Base-by-base conservation (phyloP, 192 early-diverging fungal genomes). In the Umbelopsis sp. region DNA sequence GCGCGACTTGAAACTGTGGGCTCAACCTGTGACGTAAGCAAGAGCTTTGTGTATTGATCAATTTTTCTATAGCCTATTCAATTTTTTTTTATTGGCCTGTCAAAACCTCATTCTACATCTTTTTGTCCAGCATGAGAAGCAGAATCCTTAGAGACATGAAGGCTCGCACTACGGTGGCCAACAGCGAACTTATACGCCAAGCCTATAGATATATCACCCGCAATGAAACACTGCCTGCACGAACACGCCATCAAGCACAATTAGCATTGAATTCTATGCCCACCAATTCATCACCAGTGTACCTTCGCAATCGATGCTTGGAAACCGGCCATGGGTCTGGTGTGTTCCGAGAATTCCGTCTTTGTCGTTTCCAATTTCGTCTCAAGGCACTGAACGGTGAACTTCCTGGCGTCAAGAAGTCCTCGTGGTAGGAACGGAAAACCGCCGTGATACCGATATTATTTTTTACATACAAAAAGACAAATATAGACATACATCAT, bases 291-390 rank as follows among this genome's bases (percentile, higher is more conserved):
- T 80, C 85, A 23, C 85, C 89, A 45, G 72, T 88, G 12, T 84
- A 80, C 33, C 89, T 94, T 67, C 86, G 85, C 35, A 94, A 91
- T 79, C 81, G 92, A 6, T 94, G 92, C 69, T 75, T 90, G 23
- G 85, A 88, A 27, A 91, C 92, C 20, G 92, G 92, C 21, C 89
- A 90, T 51, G 91, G 86, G 41, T 86, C 89, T 71, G 91, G 92
- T 82, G 73, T 94, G 30, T 80, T 94, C 46, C 86, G 88, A 77
- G 87, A 91, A 49, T 91, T 89, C 83, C 85, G 82, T 64, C 78
- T 94, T 64, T 91, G 88, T 66, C 85, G 90, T 47, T 90, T 90
- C 86, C 89, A 91, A 81, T 94, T 94, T 82, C 88, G 92, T 64
- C 49, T 90, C 47, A 91, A 90, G 77, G 92, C 92, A 12, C 78